Conservation (phyloP, 2,329 filamentous ascomycete species). For the Colletotrichum phormii region DNA sequence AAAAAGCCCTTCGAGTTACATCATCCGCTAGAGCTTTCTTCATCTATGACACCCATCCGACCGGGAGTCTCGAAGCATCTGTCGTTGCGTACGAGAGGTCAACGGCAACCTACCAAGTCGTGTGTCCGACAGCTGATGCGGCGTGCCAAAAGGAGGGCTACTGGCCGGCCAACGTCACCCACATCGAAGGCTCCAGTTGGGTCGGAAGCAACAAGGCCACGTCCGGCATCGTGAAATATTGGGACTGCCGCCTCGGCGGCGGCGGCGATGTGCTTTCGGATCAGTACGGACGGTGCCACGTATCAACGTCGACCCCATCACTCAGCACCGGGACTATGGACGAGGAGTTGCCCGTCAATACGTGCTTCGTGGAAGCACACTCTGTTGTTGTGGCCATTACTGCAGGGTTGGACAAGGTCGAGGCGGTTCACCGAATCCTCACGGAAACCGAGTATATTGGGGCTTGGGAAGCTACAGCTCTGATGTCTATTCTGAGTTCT, state of each 20-base stretch:
- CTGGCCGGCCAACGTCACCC: slow-evolving; percentile 22
- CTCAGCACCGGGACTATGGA: background rate
- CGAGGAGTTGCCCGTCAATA: slow-evolving; percentile 2
- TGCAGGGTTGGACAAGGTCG: slow-evolving; percentile 21
- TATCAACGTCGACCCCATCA: slow-evolving; percentile 9
- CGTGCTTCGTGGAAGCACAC: slow-evolving; percentile 22
- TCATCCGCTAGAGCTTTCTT: slow-evolving; percentile 23
- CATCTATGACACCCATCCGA: slow-evolving; percentile 25
- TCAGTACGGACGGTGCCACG: slow-evolving; percentile 19
- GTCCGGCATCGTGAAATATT: slow-evolving; percentile 19
- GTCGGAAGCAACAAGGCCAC: slow-evolving; percentile 26
- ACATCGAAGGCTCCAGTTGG: slow-evolving; percentile 15
- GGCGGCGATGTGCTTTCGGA: background rate
- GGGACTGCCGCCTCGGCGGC: slow-evolving; percentile 14
- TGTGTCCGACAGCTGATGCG: slow-evolving; percentile 13
- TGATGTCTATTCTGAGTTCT: background rate
- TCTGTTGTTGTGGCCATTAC: slow-evolving; percentile 24
- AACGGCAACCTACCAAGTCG: slow-evolving; percentile 14
- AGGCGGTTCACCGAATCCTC: slow-evolving; percentile 8
- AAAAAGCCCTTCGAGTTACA: background rate
- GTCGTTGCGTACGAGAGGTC: slow-evolving; percentile 4
- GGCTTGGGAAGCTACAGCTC: background rate
- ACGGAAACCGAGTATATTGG: background rate
- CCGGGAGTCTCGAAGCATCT: slow-evolving; percentile 27
- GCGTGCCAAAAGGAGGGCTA: slow-evolving; percentile 21